Base-by-base conservation (phyloP, 2,329 filamentous ascomycete species). In the Clonostachys rhizophaga region DNA sequence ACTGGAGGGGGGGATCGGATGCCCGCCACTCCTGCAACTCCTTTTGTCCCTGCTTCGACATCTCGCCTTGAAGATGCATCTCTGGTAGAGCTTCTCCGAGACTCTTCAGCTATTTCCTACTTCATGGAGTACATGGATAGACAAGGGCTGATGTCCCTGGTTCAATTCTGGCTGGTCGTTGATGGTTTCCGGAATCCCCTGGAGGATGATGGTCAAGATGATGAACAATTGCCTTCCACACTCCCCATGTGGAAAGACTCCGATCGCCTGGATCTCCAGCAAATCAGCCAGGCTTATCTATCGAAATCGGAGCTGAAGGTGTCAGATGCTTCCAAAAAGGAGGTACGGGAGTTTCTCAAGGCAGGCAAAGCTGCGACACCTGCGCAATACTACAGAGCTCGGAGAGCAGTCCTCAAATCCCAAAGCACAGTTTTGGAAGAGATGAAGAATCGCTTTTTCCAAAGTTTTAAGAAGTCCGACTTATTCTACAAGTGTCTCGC, bases 121-220 rank as follows among this genome's bases (percentile, higher is more conserved):
- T 97, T 99, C 69, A 99, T 99, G 94, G 94, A 99, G 63, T 97
- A 91, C 60, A 99, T 99, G 94, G 94, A 99, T 63, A 84, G 94
- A 40, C 87, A 91, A 61, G 78, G 80, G 14, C 75, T 92, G 24
- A 92, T 97, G 86, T 80, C 87, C 13, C 71, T 96, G 42, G 91
- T 99, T 6, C 94, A 99, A 59, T 99, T 97, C 65, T 99, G 92
- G 91, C 84, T 99, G 39, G 94, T 97, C 4, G 94, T 97, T 6
- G 94, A 99, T 67, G 92, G 94, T 1, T 90, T 97, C 56, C 87
- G 95, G 40, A 96, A 95, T 56, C 95, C 94, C 1, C 71, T 99
- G 4, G 94, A 99, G 66, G 89, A 92, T 53, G 78, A 81, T 57
- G 85, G 86, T 35, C 60, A 60, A 12, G 68, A 71, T 39, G 84